Evolutionary conservation across 106 monocot genomes (phyloP).

Genomic region (Allium cepa): DNA sequence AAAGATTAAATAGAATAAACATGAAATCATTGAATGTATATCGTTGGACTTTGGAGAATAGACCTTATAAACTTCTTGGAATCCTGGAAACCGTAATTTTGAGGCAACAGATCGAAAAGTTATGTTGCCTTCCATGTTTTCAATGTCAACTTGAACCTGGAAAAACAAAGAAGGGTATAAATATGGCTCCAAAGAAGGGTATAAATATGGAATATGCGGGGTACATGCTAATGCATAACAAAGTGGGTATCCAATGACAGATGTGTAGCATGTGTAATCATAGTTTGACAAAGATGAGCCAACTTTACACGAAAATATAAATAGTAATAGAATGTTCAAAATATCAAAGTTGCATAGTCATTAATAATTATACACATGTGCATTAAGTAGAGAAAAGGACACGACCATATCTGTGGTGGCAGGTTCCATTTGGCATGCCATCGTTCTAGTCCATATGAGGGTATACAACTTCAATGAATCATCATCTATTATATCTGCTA

Average conservation of each 20-base stretch:
- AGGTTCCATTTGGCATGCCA: slow-evolving; percentile 98
- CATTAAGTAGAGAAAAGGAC: background rate
- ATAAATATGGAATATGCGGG: background rate
- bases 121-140: slow-evolving; percentile 42
- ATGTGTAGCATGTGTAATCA: background rate
- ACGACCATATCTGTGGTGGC: slow-evolving; percentile 47
- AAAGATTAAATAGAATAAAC: too few species aligned
- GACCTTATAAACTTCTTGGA: slow-evolving; percentile 73
- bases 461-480: slow-evolving; percentile 83
- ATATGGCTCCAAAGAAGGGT: background rate
- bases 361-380: background rate
- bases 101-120: slow-evolving; percentile 56
- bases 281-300: background rate
- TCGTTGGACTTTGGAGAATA: slow-evolving; percentile 1
- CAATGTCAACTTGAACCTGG: slow-evolving; percentile 92
- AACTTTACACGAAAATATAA: background rate
- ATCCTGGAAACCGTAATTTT: slow-evolving; percentile 59
- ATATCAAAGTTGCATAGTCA: background rate
- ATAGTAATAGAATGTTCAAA: background rate
- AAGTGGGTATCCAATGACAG: background rate
- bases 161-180: background rate
- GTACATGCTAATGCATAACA: background rate
- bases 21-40: too few species aligned
- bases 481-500: slow-evolving; percentile 70
- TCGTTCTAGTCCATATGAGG: slow-evolving; percentile 81